Base-by-base conservation (phyloP, 2,329 filamentous ascomycete genomes). In the Hypoxylon rubiginosum region DNA sequence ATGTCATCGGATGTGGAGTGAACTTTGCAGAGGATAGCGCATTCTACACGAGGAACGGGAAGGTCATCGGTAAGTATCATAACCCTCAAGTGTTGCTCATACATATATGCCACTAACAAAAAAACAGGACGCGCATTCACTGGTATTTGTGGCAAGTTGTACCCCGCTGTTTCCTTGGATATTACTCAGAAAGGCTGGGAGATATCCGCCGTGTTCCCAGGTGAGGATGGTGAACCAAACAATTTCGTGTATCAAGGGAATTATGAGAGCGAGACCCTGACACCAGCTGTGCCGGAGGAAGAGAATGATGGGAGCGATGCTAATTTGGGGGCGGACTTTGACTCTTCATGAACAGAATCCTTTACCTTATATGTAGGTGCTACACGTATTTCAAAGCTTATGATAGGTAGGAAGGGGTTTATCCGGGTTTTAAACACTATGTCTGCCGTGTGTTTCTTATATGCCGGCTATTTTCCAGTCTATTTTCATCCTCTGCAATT, bases 381-480 rank as follows among this genome's bases (percentile, higher is more conserved):
- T n/a, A n/a, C n/a, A n/a, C 4, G 28, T 30, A 19, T 9, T 45
- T 28, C 21, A 13, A 15, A 30, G 13, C 10, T 13, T 45, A 28
- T 49, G n/a, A 17, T 46, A 13, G 13, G 13, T 21, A 26, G 43
- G 41, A 15, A 30, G 17, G 34, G 62, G 6, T 64, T 67, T 67
- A 67, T 39, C 64, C 64, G 64, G 56, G 6, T 15, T 7, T 32
- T 21, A 24, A 9, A 17, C 11, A 7, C 3, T 1, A 8, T 4
- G 11, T 3, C 11, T 1, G 26, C 21, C 46, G 11, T 17, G 15
- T 15, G 45, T 39, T 32, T 51, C 15, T 39, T 4, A 59, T 63
- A 21, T 63, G 56, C 64, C 64, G 64, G 64, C 28, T 63, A 63
- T 59, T 60, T 39, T 53, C 54, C 19, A 49, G 4, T 10, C 24